Evolutionary conservation across 805 yeast species (phyloP).

Genomic region (Peterozyma xylosa): DNA sequence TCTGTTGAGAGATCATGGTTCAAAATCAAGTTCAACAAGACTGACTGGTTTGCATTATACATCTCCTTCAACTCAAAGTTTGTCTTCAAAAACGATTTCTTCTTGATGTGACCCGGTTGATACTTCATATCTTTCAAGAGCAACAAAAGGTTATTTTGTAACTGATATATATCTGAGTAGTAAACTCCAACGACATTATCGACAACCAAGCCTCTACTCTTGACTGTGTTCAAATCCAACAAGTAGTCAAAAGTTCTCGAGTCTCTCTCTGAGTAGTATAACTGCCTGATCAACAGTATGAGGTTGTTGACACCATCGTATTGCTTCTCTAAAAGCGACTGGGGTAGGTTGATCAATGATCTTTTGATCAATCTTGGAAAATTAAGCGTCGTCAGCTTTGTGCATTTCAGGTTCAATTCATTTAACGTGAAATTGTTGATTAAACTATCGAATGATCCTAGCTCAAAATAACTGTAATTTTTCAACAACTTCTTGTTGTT

Average conservation of each 20-base stretch:
- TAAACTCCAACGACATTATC: slow-evolving; percentile 1
- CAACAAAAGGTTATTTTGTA: not conserved
- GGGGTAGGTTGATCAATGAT: slow-evolving; percentile 4
- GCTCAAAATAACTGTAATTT: not conserved
- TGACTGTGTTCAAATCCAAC: not conserved
- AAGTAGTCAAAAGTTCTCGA: not conserved
- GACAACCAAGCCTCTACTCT: not conserved
- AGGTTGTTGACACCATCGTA: not conserved
- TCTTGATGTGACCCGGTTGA: not conserved
- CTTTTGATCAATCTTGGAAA: slow-evolving; percentile 7
- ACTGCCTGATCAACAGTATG: not conserved
- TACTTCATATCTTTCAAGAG: not conserved
- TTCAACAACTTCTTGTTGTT: not conserved
- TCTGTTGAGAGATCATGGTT: not conserved
- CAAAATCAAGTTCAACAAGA: not conserved
- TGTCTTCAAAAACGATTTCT: not conserved
- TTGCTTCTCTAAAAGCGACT: slow-evolving; percentile 2
- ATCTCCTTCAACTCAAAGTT: not conserved
- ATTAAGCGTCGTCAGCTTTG: slow-evolving; percentile 4
- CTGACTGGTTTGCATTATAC: not conserved
- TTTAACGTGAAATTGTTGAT: not conserved
- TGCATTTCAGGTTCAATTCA: slow-evolving; percentile 1
- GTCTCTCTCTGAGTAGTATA: slow-evolving; percentile 2
- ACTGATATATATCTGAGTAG: slow-evolving; percentile 4
- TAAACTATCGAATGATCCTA: not conserved